phyloP scores from a whole-genome alignment of 2,329 filamentous ascomycete species.

The Pseudopyrenochaeta lycopersici region DNA sequence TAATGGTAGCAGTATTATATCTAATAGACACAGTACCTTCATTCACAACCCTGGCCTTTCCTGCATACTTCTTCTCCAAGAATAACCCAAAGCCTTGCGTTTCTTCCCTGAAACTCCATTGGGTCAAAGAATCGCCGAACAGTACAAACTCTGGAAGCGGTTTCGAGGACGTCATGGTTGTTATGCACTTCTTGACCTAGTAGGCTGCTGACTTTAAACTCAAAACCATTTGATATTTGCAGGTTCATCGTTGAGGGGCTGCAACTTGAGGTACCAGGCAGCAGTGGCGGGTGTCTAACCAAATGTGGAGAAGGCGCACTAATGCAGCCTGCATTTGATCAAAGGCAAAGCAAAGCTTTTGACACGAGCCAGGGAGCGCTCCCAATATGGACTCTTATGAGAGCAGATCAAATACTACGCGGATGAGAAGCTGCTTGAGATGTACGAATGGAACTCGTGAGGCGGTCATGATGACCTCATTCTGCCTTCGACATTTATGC shows the following conservation, averaged over 20 bases:
- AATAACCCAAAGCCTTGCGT: slow-evolving; percentile 41
- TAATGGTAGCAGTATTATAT: not conserved
- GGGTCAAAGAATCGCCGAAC: slow-evolving; percentile 47
- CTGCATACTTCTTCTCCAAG: slow-evolving; percentile 34
- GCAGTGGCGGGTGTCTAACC: not conserved
- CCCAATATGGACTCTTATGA: no score
- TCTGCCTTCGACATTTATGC: not conserved
- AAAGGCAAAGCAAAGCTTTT: no score
- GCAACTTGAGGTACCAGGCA: not conserved
- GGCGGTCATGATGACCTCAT: slow-evolving; percentile 30
- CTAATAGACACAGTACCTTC: slow-evolving; percentile 21
- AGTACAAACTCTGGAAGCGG: slow-evolving; percentile 38
- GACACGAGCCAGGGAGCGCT: no score
- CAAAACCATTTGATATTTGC: not conserved
- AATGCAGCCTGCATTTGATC: slow-evolving; percentile 9
- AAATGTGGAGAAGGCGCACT: slow-evolving; percentile 5
- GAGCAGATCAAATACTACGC: no score
- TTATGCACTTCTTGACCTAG: not conserved
- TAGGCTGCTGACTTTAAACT: not conserved
- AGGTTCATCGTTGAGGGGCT: not conserved
- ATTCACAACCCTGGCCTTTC: slow-evolving; percentile 37
- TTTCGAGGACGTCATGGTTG: not conserved
- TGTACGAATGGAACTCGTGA: not conserved
- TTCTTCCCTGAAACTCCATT: slow-evolving; percentile 41
- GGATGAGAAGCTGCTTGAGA: no score